Percentiles rank a stretch among this genome's conserved stretches.
Conservation (phyloP, 2,329 filamentous ascomycete genomes). For the Venturia carpophila region DNA sequence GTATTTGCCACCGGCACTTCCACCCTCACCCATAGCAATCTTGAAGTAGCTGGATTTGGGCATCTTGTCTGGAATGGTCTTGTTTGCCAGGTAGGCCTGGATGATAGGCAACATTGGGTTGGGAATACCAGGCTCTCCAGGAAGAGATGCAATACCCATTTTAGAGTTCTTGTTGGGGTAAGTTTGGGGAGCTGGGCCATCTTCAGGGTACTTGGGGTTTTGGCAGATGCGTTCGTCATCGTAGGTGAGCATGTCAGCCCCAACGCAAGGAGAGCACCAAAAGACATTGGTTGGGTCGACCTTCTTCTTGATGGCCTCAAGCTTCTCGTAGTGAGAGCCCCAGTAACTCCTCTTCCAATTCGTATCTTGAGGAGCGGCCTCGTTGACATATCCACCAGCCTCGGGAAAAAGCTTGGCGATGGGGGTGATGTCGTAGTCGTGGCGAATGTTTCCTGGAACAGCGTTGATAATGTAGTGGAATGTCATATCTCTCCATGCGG, state of each 20-base stretch:
- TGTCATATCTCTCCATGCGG: constrained; percentile 15
- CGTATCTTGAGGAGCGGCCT: constrained; percentile 14
- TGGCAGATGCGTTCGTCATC: constrained; percentile 19
- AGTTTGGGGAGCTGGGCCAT: constrained; percentile 16
- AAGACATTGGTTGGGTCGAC: constrained; percentile 19
- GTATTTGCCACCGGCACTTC: constrained; percentile 12
- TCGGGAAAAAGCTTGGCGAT: constrained; percentile 15
- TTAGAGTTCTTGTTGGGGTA: constrained; percentile 16
- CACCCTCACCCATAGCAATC: constrained; percentile 18
- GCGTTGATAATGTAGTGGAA: constrained; percentile 19
- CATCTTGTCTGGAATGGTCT: constrained; percentile 13
- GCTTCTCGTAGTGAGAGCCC: constrained; percentile 18
- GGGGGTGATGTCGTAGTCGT: constrained; percentile 18
- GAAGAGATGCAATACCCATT: constrained; percentile 15
- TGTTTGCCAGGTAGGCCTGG: constrained; percentile 11
- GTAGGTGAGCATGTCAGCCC: constrained; percentile 18
- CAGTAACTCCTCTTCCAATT: constrained; percentile 19
- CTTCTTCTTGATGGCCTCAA: constrained; percentile 19
- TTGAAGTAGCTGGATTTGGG: constrained; percentile 17
- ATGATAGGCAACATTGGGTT: constrained; percentile 17
- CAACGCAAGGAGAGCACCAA: constrained; percentile 16
- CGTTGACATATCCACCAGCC: constrained; percentile 17
- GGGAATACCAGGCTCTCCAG: constrained; percentile 15
- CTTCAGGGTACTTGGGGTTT: constrained; percentile 14
- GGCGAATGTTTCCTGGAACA: constrained; percentile 16